A percentile compares a stretch with the other conserved stretches of the same genome.
Evolutionary conservation across 2,329 filamentous ascomycete genomes (phyloP).

Genomic region (Penicillium sp.): DNA sequence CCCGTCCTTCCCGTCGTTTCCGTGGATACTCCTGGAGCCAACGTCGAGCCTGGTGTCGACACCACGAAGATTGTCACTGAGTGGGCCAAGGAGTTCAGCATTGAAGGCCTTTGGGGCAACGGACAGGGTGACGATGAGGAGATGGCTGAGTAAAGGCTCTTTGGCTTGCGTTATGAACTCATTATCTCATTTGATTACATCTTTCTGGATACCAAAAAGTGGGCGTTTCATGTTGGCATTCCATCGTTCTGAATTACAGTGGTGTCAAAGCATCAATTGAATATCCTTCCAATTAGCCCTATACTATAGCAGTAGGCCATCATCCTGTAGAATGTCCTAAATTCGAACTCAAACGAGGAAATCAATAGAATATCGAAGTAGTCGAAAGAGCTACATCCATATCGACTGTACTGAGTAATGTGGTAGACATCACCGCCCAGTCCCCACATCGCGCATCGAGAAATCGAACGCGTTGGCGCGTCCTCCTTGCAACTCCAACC

Average conservation of each 20-base stretch:
- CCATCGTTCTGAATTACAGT: slow-evolving; percentile 18
- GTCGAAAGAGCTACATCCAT: not conserved
- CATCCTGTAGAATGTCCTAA: not conserved
- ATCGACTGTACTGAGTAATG: too few species aligned
- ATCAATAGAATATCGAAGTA: not conserved
- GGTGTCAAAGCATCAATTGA: slow-evolving; percentile 4
- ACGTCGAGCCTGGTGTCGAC: slow-evolving; percentile 53
- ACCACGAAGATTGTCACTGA: slow-evolving; percentile 82
- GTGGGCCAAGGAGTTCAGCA: slow-evolving; percentile 91
- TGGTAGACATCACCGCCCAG: slow-evolving; percentile 11
- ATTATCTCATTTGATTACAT: slow-evolving; percentile 25
- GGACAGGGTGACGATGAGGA: slow-evolving; percentile 43
- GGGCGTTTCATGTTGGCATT: slow-evolving; percentile 26
- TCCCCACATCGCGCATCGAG: slow-evolving; percentile 7
- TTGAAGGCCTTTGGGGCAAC: slow-evolving; percentile 87
- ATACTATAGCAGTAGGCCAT: not conserved
- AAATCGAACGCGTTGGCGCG: slow-evolving; percentile 22
- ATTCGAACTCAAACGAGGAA: not conserved
- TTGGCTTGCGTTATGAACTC: slow-evolving; percentile 23
- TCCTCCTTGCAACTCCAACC: slow-evolving; percentile 10
- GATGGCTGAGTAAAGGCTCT: slow-evolving; percentile 38
- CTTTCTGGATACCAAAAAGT: slow-evolving; percentile 35
- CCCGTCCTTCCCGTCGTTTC: slow-evolving; percentile 59
- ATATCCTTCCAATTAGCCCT: too few species aligned
- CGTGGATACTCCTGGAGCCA: slow-evolving; percentile 33